Evolutionary conservation across 306 rosid genomes (phyloP).

Genomic region (Spatholobus suberectus): DNA sequence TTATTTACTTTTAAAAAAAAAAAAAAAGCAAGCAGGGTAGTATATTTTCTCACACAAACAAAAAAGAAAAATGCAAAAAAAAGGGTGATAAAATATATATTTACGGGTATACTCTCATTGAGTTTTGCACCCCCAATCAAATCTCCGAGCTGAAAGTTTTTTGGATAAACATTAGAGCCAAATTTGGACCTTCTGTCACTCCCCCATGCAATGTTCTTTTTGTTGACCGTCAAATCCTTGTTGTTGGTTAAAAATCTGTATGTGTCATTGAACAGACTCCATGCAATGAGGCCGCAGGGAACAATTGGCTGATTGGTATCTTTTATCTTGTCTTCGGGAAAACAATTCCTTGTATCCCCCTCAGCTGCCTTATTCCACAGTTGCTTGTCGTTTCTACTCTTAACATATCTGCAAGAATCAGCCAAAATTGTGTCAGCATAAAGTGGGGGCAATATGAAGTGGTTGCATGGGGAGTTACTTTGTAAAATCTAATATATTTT

Average conservation of each 20-base stretch:
- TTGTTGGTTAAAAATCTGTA: conserved; percentile 65
- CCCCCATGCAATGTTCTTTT: conserved; percentile 80
- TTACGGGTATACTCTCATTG: conserved; percentile 70
- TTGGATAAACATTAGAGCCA: conserved; percentile 76
- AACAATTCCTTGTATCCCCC: conserved; percentile 31
- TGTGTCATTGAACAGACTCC: conserved; percentile 95
- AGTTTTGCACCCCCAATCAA: conserved; percentile 83
- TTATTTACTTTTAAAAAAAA: no score
- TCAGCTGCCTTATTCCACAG: conserved; percentile 50
- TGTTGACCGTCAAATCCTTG: conserved; percentile 54
- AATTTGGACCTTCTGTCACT: conserved; percentile 69
- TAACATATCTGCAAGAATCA: conserved; percentile 67
- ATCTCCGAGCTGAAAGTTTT: conserved; percentile 64
- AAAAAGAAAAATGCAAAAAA: no score
- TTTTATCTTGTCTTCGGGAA: conserved; percentile 37
- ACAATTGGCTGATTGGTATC: conserved; percentile 59
- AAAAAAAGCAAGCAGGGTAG: no score
- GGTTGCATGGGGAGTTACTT: no score
- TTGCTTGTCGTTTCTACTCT: conserved; percentile 80
- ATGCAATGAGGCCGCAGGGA: conserved; percentile 93
- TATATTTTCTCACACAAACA: not conserved
- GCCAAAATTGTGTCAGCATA: not conserved
- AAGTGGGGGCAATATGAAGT: not conserved
- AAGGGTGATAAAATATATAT: no score
- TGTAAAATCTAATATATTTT: no score